Evolutionary conservation across 169 alveolate genomes (phyloP), one percentile per base, ranked within the genome.

Genomic region (Plasmodium gallinaceum): DNA sequence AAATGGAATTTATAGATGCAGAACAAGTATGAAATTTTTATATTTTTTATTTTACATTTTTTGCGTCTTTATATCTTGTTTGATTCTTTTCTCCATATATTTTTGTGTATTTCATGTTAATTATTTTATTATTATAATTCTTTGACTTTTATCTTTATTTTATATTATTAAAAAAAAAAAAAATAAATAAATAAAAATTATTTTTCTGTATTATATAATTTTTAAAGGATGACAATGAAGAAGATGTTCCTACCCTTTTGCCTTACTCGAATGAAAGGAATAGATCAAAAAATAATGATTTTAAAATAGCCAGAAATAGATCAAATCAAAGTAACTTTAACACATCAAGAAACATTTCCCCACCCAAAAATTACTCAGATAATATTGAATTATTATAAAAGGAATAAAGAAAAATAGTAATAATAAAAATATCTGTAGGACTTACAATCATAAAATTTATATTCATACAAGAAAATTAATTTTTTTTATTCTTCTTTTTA

Each of bases 1-100:
- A 94, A 70, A 88, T 94, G 75, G 96, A 94, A 18, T 94, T 94
- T 57, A 94, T 94, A 51, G 96, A 94, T 45, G 96, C 96, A 26
- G 95, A 94, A 65, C 96, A 94, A 85, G 92, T 74, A 87, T 32
- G 74, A 71, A 51, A 16, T 42, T 20, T 46, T 12, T 18, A 42
- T 20, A 14, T 37, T 20, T 46, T 42, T 68, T 42, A 42, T 18
- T 43, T 68, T 43, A 8, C 20, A 12, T 37, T 66, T 43, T 9
- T 39, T 66, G 20, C 18, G n/a, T 26, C 65, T 26, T n/a, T 22
- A n/a, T 10, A 60, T 39, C 0, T 60, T 18, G n/a, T 8, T 9
- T 54, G n/a, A 42, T 74, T n/a, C 24, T 74, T 74, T 66, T 58
- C 22, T 45, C 72, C 12, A 52, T 54, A 6, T 46, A 71, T 37